A percentile compares a stretch with the other conserved stretches of the same genome.
Evolutionary conservation across 2,329 filamentous ascomycete species (phyloP).

Genomic region (Cladosporium sp.): DNA sequence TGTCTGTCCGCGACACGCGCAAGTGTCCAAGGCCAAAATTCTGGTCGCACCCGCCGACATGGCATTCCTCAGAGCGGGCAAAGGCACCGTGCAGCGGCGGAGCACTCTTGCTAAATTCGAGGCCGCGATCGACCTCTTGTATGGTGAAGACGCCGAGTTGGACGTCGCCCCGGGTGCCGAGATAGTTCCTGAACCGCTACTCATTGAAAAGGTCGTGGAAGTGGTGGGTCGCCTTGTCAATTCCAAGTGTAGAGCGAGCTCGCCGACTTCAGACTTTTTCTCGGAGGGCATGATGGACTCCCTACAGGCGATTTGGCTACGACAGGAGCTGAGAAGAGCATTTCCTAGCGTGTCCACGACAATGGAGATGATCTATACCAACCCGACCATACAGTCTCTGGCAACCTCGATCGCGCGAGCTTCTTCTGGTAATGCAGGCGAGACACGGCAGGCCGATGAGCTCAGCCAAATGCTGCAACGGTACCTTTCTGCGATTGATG

Average conservation of each 20-base stretch:
- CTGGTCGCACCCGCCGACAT: not conserved
- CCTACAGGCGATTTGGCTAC: not conserved
- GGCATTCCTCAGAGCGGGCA: not conserved
- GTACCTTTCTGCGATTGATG: not conserved
- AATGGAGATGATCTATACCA: not conserved
- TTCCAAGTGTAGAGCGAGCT: not conserved
- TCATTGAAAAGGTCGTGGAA: not conserved
- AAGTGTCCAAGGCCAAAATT: conserved; percentile 1
- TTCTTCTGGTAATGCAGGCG: not conserved
- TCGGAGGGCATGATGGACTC: not conserved
- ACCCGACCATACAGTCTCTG: not conserved
- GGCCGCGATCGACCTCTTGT: not conserved
- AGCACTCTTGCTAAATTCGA: not conserved
- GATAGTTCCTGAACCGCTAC: not conserved
- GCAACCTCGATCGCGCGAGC: not conserved
- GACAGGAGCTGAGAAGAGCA: not conserved
- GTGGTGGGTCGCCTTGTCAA: not conserved
- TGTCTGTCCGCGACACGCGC: conserved; percentile 1
- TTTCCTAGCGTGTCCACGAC: not conserved
- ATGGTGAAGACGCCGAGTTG: not conserved
- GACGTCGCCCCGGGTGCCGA: not conserved
- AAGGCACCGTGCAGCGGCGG: not conserved
- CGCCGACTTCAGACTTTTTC: not conserved
- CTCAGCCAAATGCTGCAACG: not conserved
- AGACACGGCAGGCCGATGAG: not conserved